Base-by-base conservation (phyloP, 345 rosid species). In the Zanthoxylum bungeanum region DNA sequence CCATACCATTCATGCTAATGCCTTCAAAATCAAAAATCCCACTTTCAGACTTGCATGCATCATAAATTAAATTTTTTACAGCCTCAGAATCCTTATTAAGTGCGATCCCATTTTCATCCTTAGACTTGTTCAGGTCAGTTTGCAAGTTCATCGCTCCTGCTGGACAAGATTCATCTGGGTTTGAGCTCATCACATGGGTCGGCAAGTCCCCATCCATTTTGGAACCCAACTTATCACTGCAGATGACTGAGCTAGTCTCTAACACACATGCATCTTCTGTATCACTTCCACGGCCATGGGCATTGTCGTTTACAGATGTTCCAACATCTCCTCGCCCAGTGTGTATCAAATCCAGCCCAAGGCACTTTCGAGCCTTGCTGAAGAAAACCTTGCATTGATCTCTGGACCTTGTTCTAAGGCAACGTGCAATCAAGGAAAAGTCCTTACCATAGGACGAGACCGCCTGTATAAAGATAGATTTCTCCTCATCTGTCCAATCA, bases 401-500 rank as follows among this genome's bases (percentile, higher is more conserved):
- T 80, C 78, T 79, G 66, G 98, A 85, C 68, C 91, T 89, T 51
- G 99, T 89, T 68, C 84, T 49, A n/a, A 95, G 86, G 33, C 75
- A 80, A 12, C 72, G 83, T 25, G 97, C 87, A 66, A 95, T 84
- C 84, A 78, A 80, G 19, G 82, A 79, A 85, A 95, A 95, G 85
- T 95, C 91, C 78, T 90, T 95, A 6, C 99, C 99, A 76, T 85
- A 89, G 27, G 81, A 64, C 3, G 91, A 87, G 24, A 92, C 85
- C 19, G 97, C 97, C 75, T 79, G 87, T 53, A 95, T 70, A 80
- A 95, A 89, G 60, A 81, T 70, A 62, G 87, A 84, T 75, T 90
- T 91, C 73, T 95, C 99, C 80, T 85, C 87, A 70, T 95, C 98
- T 5, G 97, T 92, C 99, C 98, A 95, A 75, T 88, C 93, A 76